Base-by-base conservation (phyloP, 23 red algal genomes). In the Agarophyton chilense region DNA sequence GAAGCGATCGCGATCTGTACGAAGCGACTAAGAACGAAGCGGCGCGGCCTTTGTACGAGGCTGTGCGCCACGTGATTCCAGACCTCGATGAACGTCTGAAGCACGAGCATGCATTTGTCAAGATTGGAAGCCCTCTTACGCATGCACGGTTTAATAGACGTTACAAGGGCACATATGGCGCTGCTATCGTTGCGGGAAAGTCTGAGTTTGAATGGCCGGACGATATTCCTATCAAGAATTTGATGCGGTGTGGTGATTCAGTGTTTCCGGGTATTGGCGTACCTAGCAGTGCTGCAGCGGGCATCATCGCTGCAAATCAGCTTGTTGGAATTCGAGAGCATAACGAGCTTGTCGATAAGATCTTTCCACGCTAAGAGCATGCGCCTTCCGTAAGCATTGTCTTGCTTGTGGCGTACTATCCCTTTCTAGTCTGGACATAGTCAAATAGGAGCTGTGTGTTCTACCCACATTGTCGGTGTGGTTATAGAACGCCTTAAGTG, bases 231-330 rank as follows among this genome's bases (percentile, higher is more conserved):
- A 81, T 95, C 51, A 55, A 81, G 57, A 66, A 82, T 38, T 75
- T 95, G n/a, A 77, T 78, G 72, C n/a, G 93, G 24, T 83, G 80
- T 79, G 67, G 86, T 72, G 93, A 95, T 78, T 95, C 93, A 18
- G 72, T 81, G 39, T 90, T 95, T 77, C 93, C 93, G 8, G 93
- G 93, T 26, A 95, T 95, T 58, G 93, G 88, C 24, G 88, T 91
- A 2, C 88, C 88, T 17, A 82, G 76, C 44, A 82, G 76, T 63
- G 88, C 88, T 10, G 88, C 88, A 28, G 77, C 76, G n/a, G 88
- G 88, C 38, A 52, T 91, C 49, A 91, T 91, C 21, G 88, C 88
- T 11, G 77, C 88, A 32, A 91, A 81, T 74, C 57, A 82, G 47
- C 39, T 91, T 44, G 75, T 91, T 55, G 88, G 88, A 19, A 72